A percentile compares a stretch with the other conserved stretches of the same genome.
Conservation (phyloP, 257 asterid species). For the Salvia miltiorrhiza region DNA sequence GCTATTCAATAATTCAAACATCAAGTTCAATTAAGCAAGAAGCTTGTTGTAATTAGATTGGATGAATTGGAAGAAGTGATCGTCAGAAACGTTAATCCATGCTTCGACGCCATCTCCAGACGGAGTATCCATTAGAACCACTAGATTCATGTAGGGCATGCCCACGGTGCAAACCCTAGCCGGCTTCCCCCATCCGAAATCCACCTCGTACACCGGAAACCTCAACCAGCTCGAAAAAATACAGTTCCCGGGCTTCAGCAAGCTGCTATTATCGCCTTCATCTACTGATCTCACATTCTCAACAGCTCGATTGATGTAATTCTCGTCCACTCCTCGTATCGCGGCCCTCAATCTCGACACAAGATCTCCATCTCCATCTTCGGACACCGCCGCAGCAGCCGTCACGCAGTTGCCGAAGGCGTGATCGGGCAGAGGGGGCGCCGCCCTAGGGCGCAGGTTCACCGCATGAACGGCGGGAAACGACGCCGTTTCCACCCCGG, state of each 20-base stretch:
- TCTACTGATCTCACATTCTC: too few species aligned
- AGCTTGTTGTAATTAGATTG: not conserved
- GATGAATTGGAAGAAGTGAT: not conserved
- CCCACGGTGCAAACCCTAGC: not conserved
- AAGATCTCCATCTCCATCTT: not conserved
- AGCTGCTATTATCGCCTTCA: not conserved
- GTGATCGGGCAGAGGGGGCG: not conserved
- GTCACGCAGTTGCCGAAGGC: not conserved
- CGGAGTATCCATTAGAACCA: not conserved
- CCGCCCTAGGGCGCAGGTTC: not conserved
- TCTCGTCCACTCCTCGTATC: not conserved
- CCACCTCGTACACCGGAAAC: constrained; percentile 10
- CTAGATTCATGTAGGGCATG: not conserved
- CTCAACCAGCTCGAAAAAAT: not conserved
- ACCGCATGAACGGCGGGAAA: not conserved
- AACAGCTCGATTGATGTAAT: not conserved
- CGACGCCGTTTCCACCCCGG: not conserved
- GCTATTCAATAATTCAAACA: too few species aligned
- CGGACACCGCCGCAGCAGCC: not conserved
- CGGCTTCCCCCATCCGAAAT: constrained; percentile 13
- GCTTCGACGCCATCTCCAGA: not conserved
- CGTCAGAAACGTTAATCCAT: not conserved
- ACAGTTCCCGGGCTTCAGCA: not conserved
- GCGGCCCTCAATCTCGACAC: not conserved
- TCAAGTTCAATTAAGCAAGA: not conserved